Evolutionary conservation across 345 rosid genomes (phyloP).

Genomic region (Eucalyptus rudis): DNA sequence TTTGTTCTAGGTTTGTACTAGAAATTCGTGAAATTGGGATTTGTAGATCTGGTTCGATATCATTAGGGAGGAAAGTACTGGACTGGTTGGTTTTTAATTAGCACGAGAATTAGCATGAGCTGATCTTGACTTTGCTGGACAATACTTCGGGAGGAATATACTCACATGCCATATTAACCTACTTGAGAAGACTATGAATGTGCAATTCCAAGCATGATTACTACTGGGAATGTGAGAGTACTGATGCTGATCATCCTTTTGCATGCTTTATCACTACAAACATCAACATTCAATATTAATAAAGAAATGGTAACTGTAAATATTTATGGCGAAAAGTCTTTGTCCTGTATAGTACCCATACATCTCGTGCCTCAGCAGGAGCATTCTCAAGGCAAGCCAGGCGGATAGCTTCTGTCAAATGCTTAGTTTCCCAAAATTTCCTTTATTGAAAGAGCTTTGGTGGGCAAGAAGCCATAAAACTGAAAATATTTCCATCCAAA

Average conservation of each 20-base stretch:
- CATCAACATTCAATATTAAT: neutral
- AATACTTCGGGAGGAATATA: neutral
- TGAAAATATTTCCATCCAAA: neutral
- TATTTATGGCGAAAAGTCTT: neutral
- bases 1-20: neutral
- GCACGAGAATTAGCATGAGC: neutral
- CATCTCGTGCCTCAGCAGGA: neutral
- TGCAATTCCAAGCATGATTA: neutral
- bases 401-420: neutral
- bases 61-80: neutral
- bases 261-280: neutral
- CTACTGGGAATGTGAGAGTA: neutral
- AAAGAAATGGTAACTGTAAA: neutral
- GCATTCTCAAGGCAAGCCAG: neutral
- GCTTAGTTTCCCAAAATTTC: neutral
- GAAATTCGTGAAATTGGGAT: neutral
- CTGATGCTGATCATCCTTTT: neutral
- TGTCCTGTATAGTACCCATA: neutral
- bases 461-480: neutral
- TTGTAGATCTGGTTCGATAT: neutral
- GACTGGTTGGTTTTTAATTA: neutral
- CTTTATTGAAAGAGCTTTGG: neutral
- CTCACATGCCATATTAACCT: neutral
- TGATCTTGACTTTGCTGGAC: neutral
- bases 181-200: neutral